Base-by-base conservation (phyloP, 805 yeast genomes). In the Tetrapisispora pingtungensis region DNA sequence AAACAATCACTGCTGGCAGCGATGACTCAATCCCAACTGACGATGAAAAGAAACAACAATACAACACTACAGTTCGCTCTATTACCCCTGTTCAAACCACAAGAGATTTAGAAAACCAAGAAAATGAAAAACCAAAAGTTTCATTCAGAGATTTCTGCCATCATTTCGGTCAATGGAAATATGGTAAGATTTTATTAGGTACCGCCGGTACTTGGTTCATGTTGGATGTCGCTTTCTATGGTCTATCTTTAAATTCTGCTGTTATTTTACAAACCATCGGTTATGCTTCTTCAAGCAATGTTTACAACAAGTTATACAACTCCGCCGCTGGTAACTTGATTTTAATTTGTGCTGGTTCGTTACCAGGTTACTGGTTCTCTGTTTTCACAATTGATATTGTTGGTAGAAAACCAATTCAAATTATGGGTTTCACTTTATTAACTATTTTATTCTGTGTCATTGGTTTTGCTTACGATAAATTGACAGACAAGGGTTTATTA, bases 131-230 rank as follows among this genome's bases (percentile, higher is more conserved):
- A 8, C 36, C 89, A 71, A 82, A 81, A 71, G 95, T 95, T 44
- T 83, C 95, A 26, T 78, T 72, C 67, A 59, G 58, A 36, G 95
- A 87, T 67, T 87, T 87, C 74, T 56, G 69, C 50, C 34, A 49
- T 31, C 96, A 90, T 63, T 87, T 87, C 62, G 64, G 75, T 42
- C 81, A 87, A 72, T 87, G 96, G 96, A 86, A 74, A 68, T 81
- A 87, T 67, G 80, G 82, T 69, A 85, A 83, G 71, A 77, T 87
- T 50, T 72, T 87, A 54, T 55, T 86, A 46, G 96, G 95, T 67
- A 84, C 96, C 56, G 94, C 95, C 51, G 86, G 84, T 67, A 80
- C 89, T 22, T 87, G 96, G 96, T 85, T 85, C 70, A 71, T 79
- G 72, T 73, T 87, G 66, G 96, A 87, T 72, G 81, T 87, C 65